Conservation (phyloP, 2,329 filamentous ascomycete genomes). For the Penicillium oxalicum region DNA sequence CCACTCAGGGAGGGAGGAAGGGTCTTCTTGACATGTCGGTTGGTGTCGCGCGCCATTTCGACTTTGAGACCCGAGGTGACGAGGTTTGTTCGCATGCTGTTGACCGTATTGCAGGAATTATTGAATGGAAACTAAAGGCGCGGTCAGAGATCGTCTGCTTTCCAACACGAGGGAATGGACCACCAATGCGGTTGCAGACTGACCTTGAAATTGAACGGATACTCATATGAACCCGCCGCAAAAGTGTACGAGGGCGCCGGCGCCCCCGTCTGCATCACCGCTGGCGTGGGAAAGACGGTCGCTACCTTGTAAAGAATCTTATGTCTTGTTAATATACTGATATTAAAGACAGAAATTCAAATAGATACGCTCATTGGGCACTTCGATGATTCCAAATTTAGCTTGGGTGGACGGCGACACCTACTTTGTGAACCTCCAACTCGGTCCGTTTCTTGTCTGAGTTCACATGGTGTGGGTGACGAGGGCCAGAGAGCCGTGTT, state of each 20-base stretch:
- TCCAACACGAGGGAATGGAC: background rate
- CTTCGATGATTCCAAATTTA: constrained; percentile 5
- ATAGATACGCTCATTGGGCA: background rate
- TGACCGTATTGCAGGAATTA: constrained; percentile 42
- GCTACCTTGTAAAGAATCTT: constrained; percentile 45
- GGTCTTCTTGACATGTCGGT: constrained; percentile 71
- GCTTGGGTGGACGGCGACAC: too few relatives aligned
- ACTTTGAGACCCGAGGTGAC: constrained; percentile 42
- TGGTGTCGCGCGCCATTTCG: constrained; percentile 40
- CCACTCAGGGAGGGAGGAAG: constrained; percentile 85
- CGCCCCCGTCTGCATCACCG: constrained; percentile 33
- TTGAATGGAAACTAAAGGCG: constrained; percentile 43
- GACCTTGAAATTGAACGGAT: constrained; percentile 47
- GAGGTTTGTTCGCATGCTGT: constrained; percentile 43
- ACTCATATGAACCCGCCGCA: constrained; percentile 42
- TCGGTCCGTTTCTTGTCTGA: constrained; percentile 46
- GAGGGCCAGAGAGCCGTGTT: constrained; percentile 39
- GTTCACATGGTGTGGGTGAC: constrained; percentile 36
- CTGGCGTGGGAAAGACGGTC: constrained; percentile 43
- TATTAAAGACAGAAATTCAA: too few relatives aligned
- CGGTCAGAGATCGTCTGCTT: background rate
- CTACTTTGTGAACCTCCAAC: constrained; percentile 46
- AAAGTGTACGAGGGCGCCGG: constrained; percentile 40
- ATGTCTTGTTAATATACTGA: background rate
- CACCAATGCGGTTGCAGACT: background rate